phyloP scores from a whole-genome alignment of 768 basidiomycete species.

The Stropharia rugosoannulata region DNA sequence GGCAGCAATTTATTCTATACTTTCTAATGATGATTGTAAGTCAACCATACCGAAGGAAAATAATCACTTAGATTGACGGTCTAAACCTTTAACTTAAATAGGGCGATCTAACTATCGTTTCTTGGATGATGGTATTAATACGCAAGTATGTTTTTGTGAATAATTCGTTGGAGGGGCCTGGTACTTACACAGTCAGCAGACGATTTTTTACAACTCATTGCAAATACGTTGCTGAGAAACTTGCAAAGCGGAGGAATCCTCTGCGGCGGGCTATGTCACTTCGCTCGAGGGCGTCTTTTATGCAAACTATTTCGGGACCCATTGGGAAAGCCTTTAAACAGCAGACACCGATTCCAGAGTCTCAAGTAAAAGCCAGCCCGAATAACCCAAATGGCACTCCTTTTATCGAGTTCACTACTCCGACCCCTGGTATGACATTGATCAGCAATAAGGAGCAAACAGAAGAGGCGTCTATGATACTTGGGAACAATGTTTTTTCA shows the following conservation, averaged over 20 bases:
- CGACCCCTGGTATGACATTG: slow-evolving; percentile 10
- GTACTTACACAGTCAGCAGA: slow-evolving; percentile 19
- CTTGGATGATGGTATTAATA: slow-evolving; percentile 68
- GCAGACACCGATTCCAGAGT: slow-evolving; percentile 8
- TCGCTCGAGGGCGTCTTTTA: slow-evolving; percentile 26
- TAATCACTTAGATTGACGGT: neutral
- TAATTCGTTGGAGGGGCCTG: neutral
- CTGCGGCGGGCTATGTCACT: slow-evolving; percentile 9
- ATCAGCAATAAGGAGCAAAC: neutral
- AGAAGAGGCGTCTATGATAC: slow-evolving; percentile 3
- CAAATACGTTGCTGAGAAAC: slow-evolving; percentile 33
- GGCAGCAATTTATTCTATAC: slow-evolving; percentile 52
- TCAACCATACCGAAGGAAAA: neutral
- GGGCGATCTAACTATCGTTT: slow-evolving; percentile 51
- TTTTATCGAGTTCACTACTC: slow-evolving; percentile 14
- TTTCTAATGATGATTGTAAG: slow-evolving; percentile 51
- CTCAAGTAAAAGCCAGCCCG: slow-evolving; percentile 9
- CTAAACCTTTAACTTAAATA: slow-evolving; percentile 14
- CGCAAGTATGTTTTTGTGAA: slow-evolving; percentile 39
- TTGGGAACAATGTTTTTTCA: slow-evolving; percentile 14
- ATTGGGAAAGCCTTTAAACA: slow-evolving; percentile 18
- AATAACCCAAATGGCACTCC: slow-evolving; percentile 2
- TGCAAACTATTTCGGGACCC: slow-evolving; percentile 34
- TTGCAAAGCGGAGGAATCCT: slow-evolving; percentile 18
- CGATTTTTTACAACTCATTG: slow-evolving; percentile 44